phyloP scores from a whole-genome alignment of 2,329 filamentous ascomycete genomes.

The Fusarium albosuccineum region DNA sequence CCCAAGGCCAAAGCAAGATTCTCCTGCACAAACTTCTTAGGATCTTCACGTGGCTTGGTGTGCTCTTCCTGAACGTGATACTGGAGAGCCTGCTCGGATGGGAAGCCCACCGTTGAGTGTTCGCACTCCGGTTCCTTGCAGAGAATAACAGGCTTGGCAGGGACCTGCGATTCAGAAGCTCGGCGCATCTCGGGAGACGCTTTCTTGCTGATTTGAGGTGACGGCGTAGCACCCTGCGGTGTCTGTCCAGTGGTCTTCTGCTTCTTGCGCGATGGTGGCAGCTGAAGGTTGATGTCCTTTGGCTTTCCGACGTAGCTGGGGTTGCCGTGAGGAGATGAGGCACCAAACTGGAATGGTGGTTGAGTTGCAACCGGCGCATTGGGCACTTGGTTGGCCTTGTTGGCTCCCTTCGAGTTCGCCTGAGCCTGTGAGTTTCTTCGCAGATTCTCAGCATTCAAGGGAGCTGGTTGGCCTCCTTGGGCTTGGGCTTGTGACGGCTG shows the following conservation, averaged over 20 bases:
- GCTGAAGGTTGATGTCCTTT: conserved; percentile 66
- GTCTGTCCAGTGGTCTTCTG: conserved; percentile 60
- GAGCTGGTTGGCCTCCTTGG: conserved; percentile 44
- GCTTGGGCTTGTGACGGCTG: conserved; percentile 39
- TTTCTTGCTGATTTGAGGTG: conserved; percentile 63
- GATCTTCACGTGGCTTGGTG: conserved; percentile 66
- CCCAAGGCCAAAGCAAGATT: conserved; percentile 63
- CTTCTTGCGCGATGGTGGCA: conserved; percentile 71
- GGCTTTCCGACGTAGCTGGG: conserved; percentile 67
- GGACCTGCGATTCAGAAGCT: conserved; percentile 45
- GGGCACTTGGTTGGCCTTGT: conserved; percentile 64
- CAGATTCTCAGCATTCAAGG: conserved; percentile 62
- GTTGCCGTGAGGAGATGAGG: conserved; percentile 70
- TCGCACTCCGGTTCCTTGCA: conserved; percentile 71
- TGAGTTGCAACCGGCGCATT: conserved; percentile 70
- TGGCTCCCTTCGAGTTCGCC: conserved; percentile 55
- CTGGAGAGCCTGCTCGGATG: conserved; percentile 66
- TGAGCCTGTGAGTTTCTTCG: conserved; percentile 66
- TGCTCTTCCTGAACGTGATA: conserved; percentile 72
- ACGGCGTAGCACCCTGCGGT: conserved; percentile 57
- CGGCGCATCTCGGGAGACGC: conserved; percentile 61
- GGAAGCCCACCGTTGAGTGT: conserved; percentile 62
- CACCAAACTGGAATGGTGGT: conserved; percentile 68
- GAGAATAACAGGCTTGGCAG: conserved; percentile 58
- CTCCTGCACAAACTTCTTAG: conserved; percentile 65